Evolutionary conservation across 192 early-diverging fungal genomes (phyloP).

Genomic region (Coemansia sp.): DNA sequence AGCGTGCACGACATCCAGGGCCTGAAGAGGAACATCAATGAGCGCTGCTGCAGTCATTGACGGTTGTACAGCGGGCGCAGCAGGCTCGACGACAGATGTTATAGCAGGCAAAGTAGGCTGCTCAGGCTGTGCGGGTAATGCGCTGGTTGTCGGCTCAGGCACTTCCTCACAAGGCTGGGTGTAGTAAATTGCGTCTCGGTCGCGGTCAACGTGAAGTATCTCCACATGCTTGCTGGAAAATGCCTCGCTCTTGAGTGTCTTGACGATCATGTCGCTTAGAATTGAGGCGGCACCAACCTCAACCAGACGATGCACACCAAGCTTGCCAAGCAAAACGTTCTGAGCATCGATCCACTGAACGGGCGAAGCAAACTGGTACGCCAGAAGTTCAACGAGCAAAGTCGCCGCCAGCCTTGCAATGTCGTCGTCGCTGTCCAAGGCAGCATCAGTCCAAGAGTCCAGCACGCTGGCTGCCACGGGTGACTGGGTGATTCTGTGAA

Average conservation of each 20-base stretch:
- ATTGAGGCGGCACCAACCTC: constrained; percentile 87
- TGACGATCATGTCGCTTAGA: constrained; percentile 82
- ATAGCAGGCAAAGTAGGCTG: not conserved
- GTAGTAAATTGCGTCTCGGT: constrained; percentile 18
- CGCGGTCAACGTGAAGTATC: constrained; percentile 18
- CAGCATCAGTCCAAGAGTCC: constrained; percentile 56
- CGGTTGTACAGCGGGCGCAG: not conserved
- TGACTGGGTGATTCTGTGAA: constrained; percentile 70
- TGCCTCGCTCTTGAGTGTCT: constrained; percentile 13
- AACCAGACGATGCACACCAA: constrained; percentile 76
- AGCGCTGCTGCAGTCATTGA: constrained; percentile 56
- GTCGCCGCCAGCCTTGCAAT: constrained; percentile 73
- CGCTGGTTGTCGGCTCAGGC: not conserved
- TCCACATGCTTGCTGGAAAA: not conserved
- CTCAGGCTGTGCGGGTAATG: not conserved
- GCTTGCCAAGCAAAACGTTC: constrained; percentile 74
- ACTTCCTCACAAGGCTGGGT: not conserved
- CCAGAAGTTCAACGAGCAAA: constrained; percentile 83
- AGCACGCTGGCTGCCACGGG: constrained; percentile 65
- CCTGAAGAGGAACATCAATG: constrained; percentile 71
- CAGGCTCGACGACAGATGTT: not conserved
- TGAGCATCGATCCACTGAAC: constrained; percentile 96
- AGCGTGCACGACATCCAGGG: constrained; percentile 70
- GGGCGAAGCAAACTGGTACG: constrained; percentile 90
- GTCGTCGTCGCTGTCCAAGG: constrained; percentile 54